Conservation (phyloP, 371 early-diverging fungal genomes). For the Haplosporangium sp. region DNA sequence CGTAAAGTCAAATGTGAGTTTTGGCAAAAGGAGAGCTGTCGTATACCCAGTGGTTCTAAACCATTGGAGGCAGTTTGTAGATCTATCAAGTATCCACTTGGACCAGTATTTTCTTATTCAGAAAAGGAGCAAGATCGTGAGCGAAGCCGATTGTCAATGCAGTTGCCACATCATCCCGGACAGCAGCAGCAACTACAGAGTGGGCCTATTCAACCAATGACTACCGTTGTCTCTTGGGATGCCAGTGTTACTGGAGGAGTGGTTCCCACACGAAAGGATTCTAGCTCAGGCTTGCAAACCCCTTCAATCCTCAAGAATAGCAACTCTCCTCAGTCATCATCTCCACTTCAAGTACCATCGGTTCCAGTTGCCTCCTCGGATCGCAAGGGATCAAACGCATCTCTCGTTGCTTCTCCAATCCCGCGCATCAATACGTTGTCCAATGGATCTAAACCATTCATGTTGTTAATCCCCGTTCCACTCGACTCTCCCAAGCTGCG, state of each 20-base stretch:
- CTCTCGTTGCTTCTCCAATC: slow-evolving; percentile 7
- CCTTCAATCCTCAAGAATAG: slow-evolving; percentile 12
- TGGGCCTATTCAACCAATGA: background rate
- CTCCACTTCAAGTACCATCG: slow-evolving; percentile 4
- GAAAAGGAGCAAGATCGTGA: slow-evolving; percentile 38
- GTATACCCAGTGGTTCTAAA: slow-evolving; percentile 16
- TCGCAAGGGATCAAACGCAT: slow-evolving; percentile 16
- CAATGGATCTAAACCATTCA: slow-evolving; percentile 21
- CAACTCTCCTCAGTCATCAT: slow-evolving; percentile 2
- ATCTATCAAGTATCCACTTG: slow-evolving; percentile 34
- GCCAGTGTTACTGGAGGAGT: background rate
- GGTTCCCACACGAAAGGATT: background rate
- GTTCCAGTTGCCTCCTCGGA: background rate
- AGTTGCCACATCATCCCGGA: background rate
- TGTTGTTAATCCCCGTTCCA: slow-evolving; percentile 35
- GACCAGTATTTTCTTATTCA: slow-evolving; percentile 33
- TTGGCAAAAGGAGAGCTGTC: slow-evolving; percentile 54
- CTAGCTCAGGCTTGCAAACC: background rate
- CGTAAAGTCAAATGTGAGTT: slow-evolving; percentile 53
- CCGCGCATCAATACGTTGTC: background rate
- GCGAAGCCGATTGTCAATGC: slow-evolving; percentile 18
- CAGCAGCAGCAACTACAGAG: background rate
- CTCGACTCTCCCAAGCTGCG: slow-evolving; percentile 43
- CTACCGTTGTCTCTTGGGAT: slow-evolving; percentile 16
- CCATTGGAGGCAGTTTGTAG: background rate